Percentiles rank a stretch among this genome's conserved stretches.
These are phyloP conservation scores for Aspergillus novoparasiticus DNA, from an alignment of 2,329 filamentous ascomycete genomes.

Conservation along the genomic window DNA sequence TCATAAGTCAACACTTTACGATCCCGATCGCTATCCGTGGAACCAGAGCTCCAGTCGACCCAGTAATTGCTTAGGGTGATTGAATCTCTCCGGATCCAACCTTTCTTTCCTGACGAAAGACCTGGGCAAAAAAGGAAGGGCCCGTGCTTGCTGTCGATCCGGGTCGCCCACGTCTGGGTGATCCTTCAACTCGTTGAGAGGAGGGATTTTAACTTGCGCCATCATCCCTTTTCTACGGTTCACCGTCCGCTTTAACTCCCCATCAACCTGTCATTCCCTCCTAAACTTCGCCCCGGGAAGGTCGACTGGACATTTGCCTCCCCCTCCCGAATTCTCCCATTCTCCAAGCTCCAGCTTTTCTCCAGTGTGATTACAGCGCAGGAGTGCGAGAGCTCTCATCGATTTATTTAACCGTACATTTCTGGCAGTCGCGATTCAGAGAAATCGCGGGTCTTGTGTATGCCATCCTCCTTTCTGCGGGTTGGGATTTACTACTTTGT, in stretches of 20 bases:
- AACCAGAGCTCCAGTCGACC: conserved; percentile 27
- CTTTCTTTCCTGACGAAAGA: conserved; percentile 9
- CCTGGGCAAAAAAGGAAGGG: conserved; percentile 18
- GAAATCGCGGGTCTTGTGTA: not conserved
- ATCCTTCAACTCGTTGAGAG: conserved; percentile 24
- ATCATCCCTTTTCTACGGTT: conserved; percentile 24
- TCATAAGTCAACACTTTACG: conserved; percentile 16
- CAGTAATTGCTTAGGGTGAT: conserved; percentile 18
- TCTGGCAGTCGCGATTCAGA: not conserved
- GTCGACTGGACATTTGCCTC: conserved; percentile 23
- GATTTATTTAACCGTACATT: conserved; percentile 3
- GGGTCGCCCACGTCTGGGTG: conserved; percentile 33
- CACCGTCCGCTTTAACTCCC: conserved; percentile 19
- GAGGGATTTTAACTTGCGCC: conserved; percentile 23
- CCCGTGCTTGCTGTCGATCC: conserved; percentile 29
- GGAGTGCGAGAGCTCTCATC: not conserved
- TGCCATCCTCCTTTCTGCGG: not conserved
- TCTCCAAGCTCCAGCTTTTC: conserved; percentile 1
- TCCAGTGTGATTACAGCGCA: not conserved
- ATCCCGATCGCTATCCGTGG: conserved; percentile 32
- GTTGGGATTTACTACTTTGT: conserved; percentile 1
- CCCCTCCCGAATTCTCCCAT: conserved; percentile 15
- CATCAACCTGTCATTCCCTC: conserved; percentile 25
- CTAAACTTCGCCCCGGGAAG: conserved; percentile 12
- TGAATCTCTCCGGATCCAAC: conserved; percentile 22